Percentiles rank a stretch among this genome's conserved stretches.
Conservation (phyloP, 1,139 yeast species). For the Magnusiomyces fungicola region DNA sequence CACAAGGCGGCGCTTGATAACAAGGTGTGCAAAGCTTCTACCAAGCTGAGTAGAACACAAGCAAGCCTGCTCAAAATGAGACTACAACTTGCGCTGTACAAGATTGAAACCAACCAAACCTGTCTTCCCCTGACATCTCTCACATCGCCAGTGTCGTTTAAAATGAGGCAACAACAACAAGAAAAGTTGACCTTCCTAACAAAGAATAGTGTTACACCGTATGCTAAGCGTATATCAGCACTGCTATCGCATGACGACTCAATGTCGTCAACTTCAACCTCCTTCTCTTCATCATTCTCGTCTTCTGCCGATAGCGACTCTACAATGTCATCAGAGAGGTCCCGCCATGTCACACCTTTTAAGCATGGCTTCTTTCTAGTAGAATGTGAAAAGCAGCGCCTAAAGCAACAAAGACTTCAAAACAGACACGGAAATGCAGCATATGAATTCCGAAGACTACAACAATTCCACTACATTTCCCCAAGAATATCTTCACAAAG, state of each 20-base stretch:
- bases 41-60: background rate
- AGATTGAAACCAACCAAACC: constrained; percentile 3
- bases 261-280: background rate
- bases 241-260: background rate
- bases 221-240: background rate
- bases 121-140: background rate
- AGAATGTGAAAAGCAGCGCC: background rate
- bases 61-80: background rate
- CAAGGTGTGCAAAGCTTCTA: background rate
- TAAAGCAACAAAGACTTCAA: background rate
- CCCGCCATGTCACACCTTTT: background rate
- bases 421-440: background rate
- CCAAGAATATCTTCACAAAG: too few species aligned
- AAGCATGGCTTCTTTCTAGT: background rate
- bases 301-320: background rate
- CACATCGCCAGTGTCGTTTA: background rate
- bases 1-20: background rate
- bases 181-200: background rate
- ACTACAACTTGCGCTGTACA: background rate
- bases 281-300: background rate
- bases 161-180: background rate
- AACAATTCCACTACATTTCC: background rate
- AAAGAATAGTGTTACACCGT: background rate
- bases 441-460: background rate
- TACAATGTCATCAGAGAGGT: background rate